Evolutionary conservation across 2,329 filamentous ascomycete species (phyloP), one percentile per base, ranked within the genome.

Genomic region (Ciborinia camelliae): DNA sequence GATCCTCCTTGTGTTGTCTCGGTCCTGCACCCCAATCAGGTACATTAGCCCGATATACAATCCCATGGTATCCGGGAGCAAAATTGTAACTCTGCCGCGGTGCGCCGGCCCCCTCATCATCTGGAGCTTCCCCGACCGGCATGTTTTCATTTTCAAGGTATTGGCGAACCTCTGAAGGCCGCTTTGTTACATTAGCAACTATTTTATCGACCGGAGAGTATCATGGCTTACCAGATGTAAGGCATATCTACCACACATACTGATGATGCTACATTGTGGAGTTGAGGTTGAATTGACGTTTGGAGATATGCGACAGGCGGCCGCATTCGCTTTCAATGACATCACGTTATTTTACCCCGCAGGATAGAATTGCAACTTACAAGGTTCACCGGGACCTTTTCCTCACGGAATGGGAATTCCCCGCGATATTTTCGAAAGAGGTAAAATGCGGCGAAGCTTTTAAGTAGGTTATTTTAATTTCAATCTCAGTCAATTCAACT

Each of bases 11-110:
- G 62, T 68, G 68, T 37, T 65, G 65, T 60, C 63, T 70, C 20
- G 77, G 76, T 0, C 82, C 81, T 18, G 82, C 81, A n/a, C 85
- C 86, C 68, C 80, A 79, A 65, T 89, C 86, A 15, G 86, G 82
- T 7, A 84, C 83, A 60, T 92, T 86, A 41, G 91, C 91, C 66
- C 92, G 86, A 75, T 96, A 97, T 32, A 98, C 90, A 30, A 95
- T 81, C 41, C 95, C 94, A 73, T 90, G 83, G 67, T 92, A 90
- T 0, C 93, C 90, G 0, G 95, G 95, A 0, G 94, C 92, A 74
- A 99, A 96, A 76, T 98, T 98, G 79, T 96, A 97, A 43, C 85
- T 92, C 73, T 91, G 90, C 45, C 90, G 85, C 1, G 85, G 85
- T 1, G 80, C 78, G 2, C 72, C 76, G 20, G 72, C 79, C 54